Base-by-base conservation (phyloP, 768 basidiomycete genomes). In the Mycena latifolia region DNA sequence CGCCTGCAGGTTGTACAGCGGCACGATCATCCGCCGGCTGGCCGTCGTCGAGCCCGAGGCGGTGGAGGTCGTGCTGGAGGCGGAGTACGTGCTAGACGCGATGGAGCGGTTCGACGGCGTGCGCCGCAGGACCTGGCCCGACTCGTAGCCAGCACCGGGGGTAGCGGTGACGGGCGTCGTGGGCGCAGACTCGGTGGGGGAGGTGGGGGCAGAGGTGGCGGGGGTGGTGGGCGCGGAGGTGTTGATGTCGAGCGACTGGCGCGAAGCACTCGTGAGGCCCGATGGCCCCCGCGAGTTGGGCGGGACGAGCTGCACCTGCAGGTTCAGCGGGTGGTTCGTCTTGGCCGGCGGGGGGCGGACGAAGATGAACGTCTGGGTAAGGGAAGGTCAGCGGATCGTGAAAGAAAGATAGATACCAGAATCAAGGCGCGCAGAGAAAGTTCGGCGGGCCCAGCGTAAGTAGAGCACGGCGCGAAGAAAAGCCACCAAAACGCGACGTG, bases 231-330 rank as follows among this genome's bases (percentile, higher is more conserved):
- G 71, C 48, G 70, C 63, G 8, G 81, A 76, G 28, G 71, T 61
- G 12, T 80, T 76, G 39, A 75, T 67, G 64, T 88, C 87, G 50
- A 84, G 73, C 27, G 87, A 84, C 61, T 84, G 82, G 22, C 84
- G 77, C 48, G 77, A 72, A 27, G 75, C 75, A 20, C 77, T 78
- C 20, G 66, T 74, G 27, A 76, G 74, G 3, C 81, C 82, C 9
- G 73, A 73, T 0, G 81, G 81, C 0, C 78, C 82, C 63, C 80
- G 87, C 57, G 79, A 79, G 69, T 79, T 84, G 45, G 89, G 91
- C 7, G 93, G 93, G 1, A 97, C 91, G 45, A 98, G 89, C 76
- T 98, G 96, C 14, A 98, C 90, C 72, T 98, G 96, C 0, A 97
- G 84, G 75, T 96, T 96, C 47, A 96, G 82, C 0, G 95, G 92